Base-by-base conservation (phyloP, 257 asterid genomes). In the Solanum infundibuliforme region DNA sequence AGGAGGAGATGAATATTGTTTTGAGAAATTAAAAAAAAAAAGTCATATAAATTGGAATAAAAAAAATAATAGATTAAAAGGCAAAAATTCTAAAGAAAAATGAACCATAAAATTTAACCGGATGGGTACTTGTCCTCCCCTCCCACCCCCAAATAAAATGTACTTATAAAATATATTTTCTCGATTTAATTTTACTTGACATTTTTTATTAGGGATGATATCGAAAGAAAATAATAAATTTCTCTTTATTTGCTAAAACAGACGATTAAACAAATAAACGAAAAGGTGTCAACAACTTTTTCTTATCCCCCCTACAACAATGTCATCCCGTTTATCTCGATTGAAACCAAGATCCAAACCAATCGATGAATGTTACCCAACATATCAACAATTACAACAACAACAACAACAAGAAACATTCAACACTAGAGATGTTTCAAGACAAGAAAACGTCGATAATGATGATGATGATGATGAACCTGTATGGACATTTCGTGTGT, bases 401-500 rank as follows among this genome's bases (percentile, higher is more conserved):
- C 18, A 16, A 7, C n/a, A n/a, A n/a, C n/a, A n/a, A n/a, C n/a
- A n/a, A 18, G 12, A 29, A 81, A 5, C 2, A 5, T 29, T 48
- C 11, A 46, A 48, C 9, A 1, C 1, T 38, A 13, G 32, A 8
- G 13, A 62, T 31, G 86, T 82, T 68, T 16, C 38, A 86, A 20
- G 4, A 76, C 25, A 31, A 66, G 84, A 77, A 6, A 87, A 86
- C 1, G 69, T 85, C 0, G 91, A 87, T 1, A 88, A 92, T 3
- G 85, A 88, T 0, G 14, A 81, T 1, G 39, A 89, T 3, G 62
- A 52, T 52, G 87, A 86, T 9, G 29, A 89, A 23, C 92, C 92
- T 5, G 89, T 95, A 4, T 95, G 98, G 98, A 94, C 97, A 55
- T 95, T 92, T 55, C 94, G 96, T 0, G 96, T 90, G 39, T 25